These are phyloP conservation scores for Mortierella sp. DNA, from an alignment of 371 early-diverging fungal species.

Conservation along the genomic window DNA sequence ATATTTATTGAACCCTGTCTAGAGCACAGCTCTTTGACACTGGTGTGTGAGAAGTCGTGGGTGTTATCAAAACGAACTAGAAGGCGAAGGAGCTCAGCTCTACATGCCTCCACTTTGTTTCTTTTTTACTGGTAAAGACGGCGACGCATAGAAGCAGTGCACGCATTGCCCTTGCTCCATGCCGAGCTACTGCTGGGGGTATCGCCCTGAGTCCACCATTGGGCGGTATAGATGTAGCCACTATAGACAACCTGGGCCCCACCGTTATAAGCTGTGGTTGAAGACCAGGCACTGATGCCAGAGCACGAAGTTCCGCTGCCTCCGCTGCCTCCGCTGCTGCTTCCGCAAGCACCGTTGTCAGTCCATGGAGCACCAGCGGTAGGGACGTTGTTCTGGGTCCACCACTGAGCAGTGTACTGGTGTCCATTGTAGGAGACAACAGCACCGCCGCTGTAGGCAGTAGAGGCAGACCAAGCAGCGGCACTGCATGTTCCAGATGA, in stretches of 20 bases:
- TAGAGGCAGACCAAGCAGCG: conserved; percentile 54
- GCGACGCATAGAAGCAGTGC: conserved; percentile 40
- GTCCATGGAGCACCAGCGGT: conserved; percentile 52
- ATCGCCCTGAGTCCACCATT: conserved; percentile 59
- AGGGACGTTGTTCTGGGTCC: conserved; percentile 56
- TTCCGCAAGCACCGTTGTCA: conserved; percentile 46
- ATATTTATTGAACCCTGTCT: no score
- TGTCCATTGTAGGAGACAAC: conserved; percentile 63
- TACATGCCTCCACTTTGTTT: no score
- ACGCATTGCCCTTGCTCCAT: conserved; percentile 49
- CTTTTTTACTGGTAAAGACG: conserved; percentile 19
- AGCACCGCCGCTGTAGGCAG: conserved; percentile 56
- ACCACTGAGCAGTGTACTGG: conserved; percentile 56
- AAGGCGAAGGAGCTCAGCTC: no score
- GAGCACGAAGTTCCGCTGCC: conserved; percentile 10
- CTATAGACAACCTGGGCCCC: conserved; percentile 63
- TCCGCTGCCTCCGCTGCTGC: conserved; percentile 15
- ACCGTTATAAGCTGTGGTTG: conserved; percentile 57
- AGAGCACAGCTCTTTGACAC: no score
- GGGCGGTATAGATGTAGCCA: conserved; percentile 53
- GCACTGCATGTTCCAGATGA: conserved; percentile 37
- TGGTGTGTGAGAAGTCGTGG: no score
- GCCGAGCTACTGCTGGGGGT: conserved; percentile 39
- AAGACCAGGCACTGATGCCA: conserved; percentile 43
- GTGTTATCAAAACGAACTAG: no score